phyloP scores from a whole-genome alignment of 108 stramenopile species.

The Craspedostauros australis region DNA sequence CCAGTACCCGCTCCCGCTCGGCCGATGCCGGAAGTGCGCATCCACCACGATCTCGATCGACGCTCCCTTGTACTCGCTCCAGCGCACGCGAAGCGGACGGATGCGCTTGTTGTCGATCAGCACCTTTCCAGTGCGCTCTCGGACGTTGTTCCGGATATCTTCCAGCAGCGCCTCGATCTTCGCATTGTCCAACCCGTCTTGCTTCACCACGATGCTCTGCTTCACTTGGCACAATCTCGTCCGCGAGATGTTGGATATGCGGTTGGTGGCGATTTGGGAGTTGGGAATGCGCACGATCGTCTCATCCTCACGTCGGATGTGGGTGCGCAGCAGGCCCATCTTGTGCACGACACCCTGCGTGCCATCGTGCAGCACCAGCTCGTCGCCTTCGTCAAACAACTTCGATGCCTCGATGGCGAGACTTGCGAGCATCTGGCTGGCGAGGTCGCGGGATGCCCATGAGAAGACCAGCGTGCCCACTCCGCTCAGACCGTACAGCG shows the following conservation, averaged over 20 bases:
- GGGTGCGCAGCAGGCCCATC: conserved; percentile 40
- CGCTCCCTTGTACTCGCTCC: conserved; percentile 29
- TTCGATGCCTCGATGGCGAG: conserved; percentile 46
- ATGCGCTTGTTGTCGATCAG: conserved; percentile 45
- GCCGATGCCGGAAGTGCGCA: conserved; percentile 30
- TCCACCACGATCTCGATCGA: conserved; percentile 45
- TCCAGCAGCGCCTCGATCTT: conserved; percentile 37
- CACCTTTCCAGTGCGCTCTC: conserved; percentile 25
- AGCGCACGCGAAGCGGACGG: conserved; percentile 41
- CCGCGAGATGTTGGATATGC: conserved; percentile 43
- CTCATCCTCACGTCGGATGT: conserved; percentile 32
- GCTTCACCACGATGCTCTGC: conserved; percentile 36
- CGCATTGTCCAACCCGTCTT: too few species aligned
- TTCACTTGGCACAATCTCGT: conserved; percentile 45
- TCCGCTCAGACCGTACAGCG: conserved; percentile 11
- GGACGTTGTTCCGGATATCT: conserved; percentile 45
- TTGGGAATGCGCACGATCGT: conserved; percentile 49
- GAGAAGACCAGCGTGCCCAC: conserved; percentile 19
- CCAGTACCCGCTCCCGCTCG: conserved; percentile 33
- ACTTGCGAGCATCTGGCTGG: conserved; percentile 29
- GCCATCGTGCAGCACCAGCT: conserved; percentile 47
- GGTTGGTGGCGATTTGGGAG: conserved; percentile 38
- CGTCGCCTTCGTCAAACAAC: conserved; percentile 45
- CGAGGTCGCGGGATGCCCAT: conserved; percentile 10
- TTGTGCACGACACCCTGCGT: conserved; percentile 33